Evolutionary conservation across 2,329 filamentous ascomycete species (phyloP), one percentile per base, ranked within the genome.

Genomic region (Pseudonectria foliicola): DNA sequence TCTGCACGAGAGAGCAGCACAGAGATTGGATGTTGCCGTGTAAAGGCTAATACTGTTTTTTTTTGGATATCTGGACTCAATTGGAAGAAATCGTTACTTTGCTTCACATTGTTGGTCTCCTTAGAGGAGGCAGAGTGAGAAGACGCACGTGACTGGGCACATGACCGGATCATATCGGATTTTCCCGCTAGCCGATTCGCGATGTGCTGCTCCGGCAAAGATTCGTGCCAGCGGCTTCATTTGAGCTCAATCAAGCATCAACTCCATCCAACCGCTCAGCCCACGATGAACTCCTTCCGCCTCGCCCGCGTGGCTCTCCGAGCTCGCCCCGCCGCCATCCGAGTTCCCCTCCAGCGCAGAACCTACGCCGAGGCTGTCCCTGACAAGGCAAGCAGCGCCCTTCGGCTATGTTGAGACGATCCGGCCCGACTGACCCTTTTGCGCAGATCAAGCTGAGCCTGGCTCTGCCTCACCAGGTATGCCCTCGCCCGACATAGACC

Each of bases 381-480:
- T 59, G 85, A 90, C 77, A 90, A 90, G 80, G 78, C 68, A 65
- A 61, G 72, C 39, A 42, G 35, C 43, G 38, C 36, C 43, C 43
- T 36, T 39, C 37, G 25, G 40, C 46, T 42, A 43, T 44, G 34
- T 49, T 47, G 42, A 46, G 38, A 45, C 38, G 29, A 40, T 35
- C 42, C 33, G 34, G 30, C 35, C 41, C 44, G 52, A 47, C 48
- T 57, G 38, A 55, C 49, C 42, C 31, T 33, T 30, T 46, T 42
- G 41, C 5, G 8, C 54, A 82, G 78, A 94, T 98, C 77, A 93
- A 94, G 82, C 82, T 98, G 73, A 95, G 87, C 75, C 76, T 98
- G 73, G 80, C 85, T 64, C 85, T 98, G 56, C 92, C 92, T 71
- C 90, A 96, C 73, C 85, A 95, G 88, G 92, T 96, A 87, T 69